These are phyloP conservation scores for Solanum microdontum DNA, from an alignment of 257 asterid genomes.

Conservation along the genomic window DNA sequence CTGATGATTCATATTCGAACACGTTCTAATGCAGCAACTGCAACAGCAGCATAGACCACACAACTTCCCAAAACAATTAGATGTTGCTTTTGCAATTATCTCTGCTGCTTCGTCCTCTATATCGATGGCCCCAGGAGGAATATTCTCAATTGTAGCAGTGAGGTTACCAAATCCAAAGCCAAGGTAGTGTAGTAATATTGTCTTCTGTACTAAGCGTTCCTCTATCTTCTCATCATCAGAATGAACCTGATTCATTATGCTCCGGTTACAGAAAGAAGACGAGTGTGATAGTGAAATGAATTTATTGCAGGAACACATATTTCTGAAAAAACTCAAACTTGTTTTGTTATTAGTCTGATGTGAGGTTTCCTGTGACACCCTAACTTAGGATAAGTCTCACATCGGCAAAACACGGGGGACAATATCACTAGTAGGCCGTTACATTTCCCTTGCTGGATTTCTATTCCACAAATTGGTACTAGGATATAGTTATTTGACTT, in stretches of 20 bases:
- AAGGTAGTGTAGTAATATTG: constrained; percentile 10
- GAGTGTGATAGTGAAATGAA: neutral
- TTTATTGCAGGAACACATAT: neutral
- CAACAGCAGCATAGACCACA: constrained; percentile 55
- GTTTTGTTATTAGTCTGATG: neutral
- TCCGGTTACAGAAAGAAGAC: neutral
- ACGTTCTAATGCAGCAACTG: constrained; percentile 60
- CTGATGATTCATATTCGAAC: constrained; percentile 63
- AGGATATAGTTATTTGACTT: neutral
- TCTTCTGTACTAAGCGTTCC: constrained; percentile 29
- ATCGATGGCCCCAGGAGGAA: constrained; percentile 38
- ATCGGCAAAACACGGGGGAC: neutral
- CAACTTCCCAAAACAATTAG: constrained; percentile 55
- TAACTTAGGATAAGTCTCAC: neutral
- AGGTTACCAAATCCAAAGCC: constrained; percentile 71
- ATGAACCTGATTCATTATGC: constrained; percentile 19
- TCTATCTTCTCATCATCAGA: constrained; percentile 21
- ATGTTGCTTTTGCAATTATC: constrained; percentile 43
- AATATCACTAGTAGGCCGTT: neutral
- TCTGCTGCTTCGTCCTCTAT: constrained; percentile 46
- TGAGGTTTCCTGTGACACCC: neutral
- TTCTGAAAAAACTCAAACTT: neutral
- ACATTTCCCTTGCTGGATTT: neutral
- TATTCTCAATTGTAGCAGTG: constrained; percentile 58
- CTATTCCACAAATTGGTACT: neutral